Evolutionary conservation across 2,329 filamentous ascomycete species (phyloP), one percentile per base, ranked within the genome.

Genomic region (Nannizzia gypsea): DNA sequence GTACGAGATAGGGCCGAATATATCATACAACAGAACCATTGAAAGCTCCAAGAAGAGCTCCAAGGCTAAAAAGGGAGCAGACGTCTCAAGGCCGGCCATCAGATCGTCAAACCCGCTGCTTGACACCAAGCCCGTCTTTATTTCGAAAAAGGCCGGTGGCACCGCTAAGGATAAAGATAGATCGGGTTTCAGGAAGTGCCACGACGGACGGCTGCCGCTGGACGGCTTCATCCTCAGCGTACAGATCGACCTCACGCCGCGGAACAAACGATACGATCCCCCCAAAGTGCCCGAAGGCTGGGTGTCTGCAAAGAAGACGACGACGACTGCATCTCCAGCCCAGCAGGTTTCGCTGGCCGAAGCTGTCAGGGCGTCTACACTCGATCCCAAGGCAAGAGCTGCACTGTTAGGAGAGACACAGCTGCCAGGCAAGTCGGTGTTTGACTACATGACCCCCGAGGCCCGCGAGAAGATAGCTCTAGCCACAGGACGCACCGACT

Each of bases 361-460:
- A 61, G 88, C 87, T 1, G 90, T 90, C 6, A 91, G 86, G 71
- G 78, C 83, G 1, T 93, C 89, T 0, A 83, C 79, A 0, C 79
- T 95, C 6, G 84, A 95, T 69, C 85, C 89, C 0, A 86, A 83
- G 68, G 79, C 86, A 46, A 84, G 93, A 63, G 91, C 90, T 11
- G 84, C 84, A 3, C 78, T 95, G 0, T 79, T 97, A 1, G 91
- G 91, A 38, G 92, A 96, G 74, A 79, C 83, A 42, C 81, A 83
- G 38, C 77, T 97, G 0, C 91, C 91, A 0, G 89, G 90, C 0
- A 96, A 97, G 75, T 97, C 93, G 0, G 85, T 99, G 2, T 99
- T 97, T 71, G 91, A 97, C 73, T 99, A 88, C 72, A 81, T 99
- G 64, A 88, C 88, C 0, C 80, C 89, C 0, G 81, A 87, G 36